These are phyloP conservation scores for Eucalyptus erythrocorys DNA, from an alignment of 345 rosid genomes.

Conservation along the genomic window DNA sequence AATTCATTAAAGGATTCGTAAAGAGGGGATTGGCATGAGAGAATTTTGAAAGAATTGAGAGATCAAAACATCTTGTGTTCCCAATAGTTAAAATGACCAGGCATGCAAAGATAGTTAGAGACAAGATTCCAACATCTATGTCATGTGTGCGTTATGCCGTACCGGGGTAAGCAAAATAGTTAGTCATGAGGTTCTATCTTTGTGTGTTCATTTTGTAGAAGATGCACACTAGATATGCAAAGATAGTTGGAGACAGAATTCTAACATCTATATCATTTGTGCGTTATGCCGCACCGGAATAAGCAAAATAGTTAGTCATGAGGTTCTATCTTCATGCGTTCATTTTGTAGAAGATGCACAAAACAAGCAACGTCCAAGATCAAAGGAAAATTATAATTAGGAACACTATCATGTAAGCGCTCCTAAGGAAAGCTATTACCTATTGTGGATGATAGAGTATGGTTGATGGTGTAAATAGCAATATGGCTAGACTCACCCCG, in stretches of 20 bases:
- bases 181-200: neutral
- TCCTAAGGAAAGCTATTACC: neutral
- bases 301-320: neutral
- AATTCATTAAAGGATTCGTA: neutral
- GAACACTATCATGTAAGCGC: neutral
- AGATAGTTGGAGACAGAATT: neutral
- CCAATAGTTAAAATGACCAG: neutral
- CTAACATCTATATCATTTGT: neutral
- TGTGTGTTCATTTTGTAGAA: neutral
- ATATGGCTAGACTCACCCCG: neutral
- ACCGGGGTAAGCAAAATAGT: neutral
- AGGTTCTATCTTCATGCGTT: neutral
- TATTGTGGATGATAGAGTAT: neutral
- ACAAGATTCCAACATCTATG: neutral
- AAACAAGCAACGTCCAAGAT: neutral
- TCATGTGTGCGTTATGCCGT: no score
- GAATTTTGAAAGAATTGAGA: neutral
- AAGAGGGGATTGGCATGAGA: neutral
- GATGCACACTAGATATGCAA: neutral
- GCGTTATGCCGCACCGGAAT: neutral
- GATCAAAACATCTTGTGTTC: neutral
- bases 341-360: neutral
- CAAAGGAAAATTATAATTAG: neutral
- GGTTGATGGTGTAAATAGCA: neutral
- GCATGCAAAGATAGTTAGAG: neutral